Base-by-base conservation (phyloP, 75 land plant species). In the Picea sitchensis region DNA sequence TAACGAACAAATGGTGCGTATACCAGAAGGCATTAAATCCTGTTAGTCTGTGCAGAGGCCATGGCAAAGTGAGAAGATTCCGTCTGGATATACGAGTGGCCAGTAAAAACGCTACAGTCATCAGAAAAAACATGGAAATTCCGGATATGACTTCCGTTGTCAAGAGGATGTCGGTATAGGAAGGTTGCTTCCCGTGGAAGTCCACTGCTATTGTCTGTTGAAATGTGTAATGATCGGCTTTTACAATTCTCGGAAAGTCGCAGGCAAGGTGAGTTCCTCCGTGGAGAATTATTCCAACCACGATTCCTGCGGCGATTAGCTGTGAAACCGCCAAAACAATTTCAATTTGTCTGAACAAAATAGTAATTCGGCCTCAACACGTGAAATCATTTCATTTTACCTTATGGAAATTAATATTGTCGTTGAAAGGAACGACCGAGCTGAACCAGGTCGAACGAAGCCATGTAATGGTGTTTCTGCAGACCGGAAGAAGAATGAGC, bases 401-500 rank as follows among this genome's bases (percentile, higher is more conserved):
- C 88, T 88, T 91, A 78, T 91, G 92, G 74, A 91, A 86, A 57
- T 91, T 84, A 47, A 88, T 77, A 74, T 82, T 88, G 81, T 84
- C 88, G 54, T 91, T 77, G 68, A 92, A 91, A 41, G 91, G 93
- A 58, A 91, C 65, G 74, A 87, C 6, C 6, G 81, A 85, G 73
- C 34, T 72, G 20, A 81, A 51, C 1, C 74, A 76, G 17, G 85
- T 81, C 18, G 76, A 85, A 58, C 91, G 84, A 3, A 91, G 83
- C 85, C 87, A 83, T 2, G 93, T 92, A 44, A 92, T 76, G 9
- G 87, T 83, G 75, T 92, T 92, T 14, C 95, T 85, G 77, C 86
- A 91, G 13, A 92, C 89, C 5, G 93, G 93, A 20, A 92, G 75
- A 13, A 92, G 86, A 59, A 92, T 78, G 30, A 92, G 86, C 36